Base-by-base conservation (phyloP, 148 eudicot species). In the Simmondsia chinensis region DNA sequence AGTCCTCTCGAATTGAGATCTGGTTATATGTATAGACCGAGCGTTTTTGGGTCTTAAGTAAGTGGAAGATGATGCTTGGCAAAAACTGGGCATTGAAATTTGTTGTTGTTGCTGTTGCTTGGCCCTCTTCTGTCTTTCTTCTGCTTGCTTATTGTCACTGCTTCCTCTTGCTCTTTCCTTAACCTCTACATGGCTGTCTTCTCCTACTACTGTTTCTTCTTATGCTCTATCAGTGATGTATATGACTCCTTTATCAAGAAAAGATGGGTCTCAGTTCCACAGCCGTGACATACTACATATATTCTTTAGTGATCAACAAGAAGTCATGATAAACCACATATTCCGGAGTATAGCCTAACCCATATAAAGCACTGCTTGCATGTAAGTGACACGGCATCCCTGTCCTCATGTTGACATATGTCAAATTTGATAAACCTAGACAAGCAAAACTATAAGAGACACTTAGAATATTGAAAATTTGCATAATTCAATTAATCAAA, bases 351-450 rank as follows among this genome's bases (percentile, higher is more conserved):
- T 81, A 85, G n/a, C 97, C 97, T 39, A 84, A 51, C 4, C 97
- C 97, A 37, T 91, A 91, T 3, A 91, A 62, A 16, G 97, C 95
- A 44, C 94, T 85, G 50, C 88, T 91, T 0, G 97, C 88, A 43
- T 91, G 97, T 51, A 91, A 50, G 59, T 91, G 87, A 37, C 97
- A 91, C 0, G 95, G 94, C 76, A 85, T 85, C 16, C 95, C 95
- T 6, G 57, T 91, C 65, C 95, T 76, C 15, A 76, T 69, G 45
- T 91, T 91, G 0, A 85, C 97, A n/a, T n/a, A n/a, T n/a, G n/a
- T n/a, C n/a, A n/a, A n/a, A n/a, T n/a, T n/a, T n/a, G n/a, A n/a
- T n/a, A n/a, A n/a, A n/a, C n/a, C n/a, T n/a, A n/a, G n/a, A n/a
- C n/a, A n/a, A n/a, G n/a, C n/a, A n/a, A n/a, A n/a, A n/a, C n/a